Base-by-base conservation (phyloP, 176 grass and related monocot species). In the Aegilops bicornis region DNA sequence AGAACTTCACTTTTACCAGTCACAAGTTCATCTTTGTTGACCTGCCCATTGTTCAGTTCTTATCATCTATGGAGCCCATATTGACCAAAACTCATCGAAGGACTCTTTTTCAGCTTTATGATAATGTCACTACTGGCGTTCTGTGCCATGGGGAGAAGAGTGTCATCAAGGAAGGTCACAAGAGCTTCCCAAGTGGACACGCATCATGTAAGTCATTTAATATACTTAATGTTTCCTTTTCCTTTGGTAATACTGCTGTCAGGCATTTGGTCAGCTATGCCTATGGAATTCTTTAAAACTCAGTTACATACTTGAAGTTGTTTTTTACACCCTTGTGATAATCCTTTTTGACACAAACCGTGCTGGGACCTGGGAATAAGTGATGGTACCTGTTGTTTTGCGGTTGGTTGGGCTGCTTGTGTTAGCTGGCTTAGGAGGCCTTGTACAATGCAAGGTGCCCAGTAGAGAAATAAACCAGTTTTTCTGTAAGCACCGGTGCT, bases 101-200 rank as follows among this genome's bases (percentile, higher is more conserved):
- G 24, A 80, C 20, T 40, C 77, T 40, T 58, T 81, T 86, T 74
- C 80, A 98, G 96, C 60, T 91, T 77, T 99, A 93, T 85, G 89
- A 99, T 82, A 92, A 89, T 59, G 79, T 93, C 30, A 99, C 97
- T 47, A 90, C 87, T 60, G 79, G 86, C 11, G 97, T 96, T 81
- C 27, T 99, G 58, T 98, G 96, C 81, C 88, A 98, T 84, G 97
- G 97, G 40, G 77, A 86, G 40, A 96, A 94, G 71, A 88, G 88
- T 79, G 88, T 96, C 63, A 94, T 96, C 64, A 94, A 93, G 61
- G 97, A 96, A 87, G 97, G 97, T 33, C 92, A 96, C 85, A 99
- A 99, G 81, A 99, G 94, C 66, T 98, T 98, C 81, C 97, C 97
- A 47, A 98, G 97, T 39, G 97, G 96, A n/a, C 96, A 98, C 82